Conservation (phyloP, 768 basidiomycete genomes). For the Naganishia friedmannii region DNA sequence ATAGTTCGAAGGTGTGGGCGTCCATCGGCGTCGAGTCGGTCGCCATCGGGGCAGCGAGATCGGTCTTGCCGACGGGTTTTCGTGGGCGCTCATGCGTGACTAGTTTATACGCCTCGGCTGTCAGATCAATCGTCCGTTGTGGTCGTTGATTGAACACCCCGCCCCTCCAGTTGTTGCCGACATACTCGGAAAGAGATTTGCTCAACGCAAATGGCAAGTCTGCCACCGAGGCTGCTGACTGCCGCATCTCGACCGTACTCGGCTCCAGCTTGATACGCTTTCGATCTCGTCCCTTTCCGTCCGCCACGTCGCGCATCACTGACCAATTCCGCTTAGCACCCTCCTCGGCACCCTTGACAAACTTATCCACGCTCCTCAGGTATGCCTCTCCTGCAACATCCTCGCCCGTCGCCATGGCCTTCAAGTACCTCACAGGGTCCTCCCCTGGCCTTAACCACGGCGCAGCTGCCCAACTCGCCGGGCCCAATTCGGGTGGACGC, state of each 20-base stretch:
- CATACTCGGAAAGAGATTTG: slow-evolving; percentile 36
- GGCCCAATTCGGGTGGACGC: slow-evolving; percentile 2
- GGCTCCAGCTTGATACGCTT: slow-evolving; percentile 18
- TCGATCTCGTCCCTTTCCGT: not conserved
- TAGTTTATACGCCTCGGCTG: slow-evolving; percentile 21
- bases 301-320: not conserved
- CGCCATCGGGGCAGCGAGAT: not conserved
- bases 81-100: not conserved
- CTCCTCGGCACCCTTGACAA: slow-evolving; percentile 44
- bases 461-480: slow-evolving; percentile 31
- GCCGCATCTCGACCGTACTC: not conserved
- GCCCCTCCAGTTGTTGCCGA: slow-evolving; percentile 15
- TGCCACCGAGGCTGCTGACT: not conserved
- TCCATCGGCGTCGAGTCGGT: not conserved
- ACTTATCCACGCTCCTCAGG: slow-evolving; percentile 37
- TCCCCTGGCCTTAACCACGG: slow-evolving; percentile 31
- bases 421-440: slow-evolving; percentile 34
- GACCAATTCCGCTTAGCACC: slow-evolving; percentile 20
- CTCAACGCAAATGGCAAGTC: slow-evolving; percentile 8
- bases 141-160: slow-evolving; percentile 12
- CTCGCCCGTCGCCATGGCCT: slow-evolving; percentile 40
- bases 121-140: slow-evolving; percentile 13
- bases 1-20: not conserved
- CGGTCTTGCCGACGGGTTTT: not conserved
- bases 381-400: slow-evolving; percentile 46